phyloP scores from a whole-genome alignment of 2,329 filamentous ascomycete species.

The Ramichloridium luteum region DNA sequence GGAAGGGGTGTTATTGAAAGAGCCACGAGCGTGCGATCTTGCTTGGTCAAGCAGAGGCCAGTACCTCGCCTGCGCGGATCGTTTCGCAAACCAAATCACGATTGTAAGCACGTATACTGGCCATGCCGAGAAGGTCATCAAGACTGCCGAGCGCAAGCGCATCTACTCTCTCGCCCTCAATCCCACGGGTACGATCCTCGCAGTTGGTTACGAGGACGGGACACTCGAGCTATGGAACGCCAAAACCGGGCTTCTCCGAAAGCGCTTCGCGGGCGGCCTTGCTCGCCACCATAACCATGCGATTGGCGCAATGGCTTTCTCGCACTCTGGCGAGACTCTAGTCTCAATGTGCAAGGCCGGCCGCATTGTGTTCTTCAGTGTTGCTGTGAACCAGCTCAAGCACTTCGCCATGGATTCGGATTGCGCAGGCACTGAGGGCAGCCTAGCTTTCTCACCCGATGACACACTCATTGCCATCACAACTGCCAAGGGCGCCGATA shows the following conservation, averaged over 20 bases:
- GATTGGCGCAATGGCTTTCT: neutral
- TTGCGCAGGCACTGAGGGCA: neutral
- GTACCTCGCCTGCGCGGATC: neutral
- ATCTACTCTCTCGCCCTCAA: neutral
- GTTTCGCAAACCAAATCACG: neutral
- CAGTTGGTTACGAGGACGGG: neutral
- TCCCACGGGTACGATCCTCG: neutral
- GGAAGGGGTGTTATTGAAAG: neutral
- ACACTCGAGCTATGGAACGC: neutral
- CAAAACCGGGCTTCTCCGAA: neutral
- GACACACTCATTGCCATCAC: neutral
- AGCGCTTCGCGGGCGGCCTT: neutral
- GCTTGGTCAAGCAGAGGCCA: neutral
- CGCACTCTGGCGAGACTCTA: neutral
- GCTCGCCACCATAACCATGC: neutral
- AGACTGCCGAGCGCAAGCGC: neutral
- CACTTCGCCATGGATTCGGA: neutral
- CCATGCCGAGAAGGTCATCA: neutral
- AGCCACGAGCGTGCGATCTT: neutral
- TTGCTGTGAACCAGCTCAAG: neutral
- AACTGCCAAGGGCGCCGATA: constrained; percentile 1
- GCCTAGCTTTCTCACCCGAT: neutral
- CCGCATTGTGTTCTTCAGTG: neutral
- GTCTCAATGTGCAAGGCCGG: neutral
- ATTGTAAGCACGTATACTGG: neutral